Conservation (phyloP, 2,329 filamentous ascomycete genomes). For the Aureobasidium sp. region DNA sequence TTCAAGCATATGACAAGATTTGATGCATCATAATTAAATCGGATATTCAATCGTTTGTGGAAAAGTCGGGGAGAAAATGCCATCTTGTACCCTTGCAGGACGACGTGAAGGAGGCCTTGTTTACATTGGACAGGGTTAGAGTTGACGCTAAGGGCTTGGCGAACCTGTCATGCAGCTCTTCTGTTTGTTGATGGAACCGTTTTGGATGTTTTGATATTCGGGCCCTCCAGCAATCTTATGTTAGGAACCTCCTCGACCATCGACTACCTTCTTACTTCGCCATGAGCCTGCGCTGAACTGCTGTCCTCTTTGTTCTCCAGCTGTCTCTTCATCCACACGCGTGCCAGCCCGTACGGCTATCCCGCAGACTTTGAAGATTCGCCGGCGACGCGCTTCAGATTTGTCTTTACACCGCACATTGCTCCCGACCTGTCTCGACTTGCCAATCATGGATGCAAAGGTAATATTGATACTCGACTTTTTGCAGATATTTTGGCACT, state of each 20-base stretch:
- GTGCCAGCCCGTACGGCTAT: not conserved
- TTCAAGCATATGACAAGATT: not conserved
- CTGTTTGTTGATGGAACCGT: constrained; percentile 12
- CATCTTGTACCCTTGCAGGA: not conserved
- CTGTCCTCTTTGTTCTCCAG: not conserved
- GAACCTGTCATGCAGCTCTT: constrained; percentile 1
- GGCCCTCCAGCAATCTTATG: constrained; percentile 13
- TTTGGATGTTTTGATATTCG: constrained; percentile 9
- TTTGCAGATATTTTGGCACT: not conserved
- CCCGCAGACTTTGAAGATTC: constrained; percentile 12
- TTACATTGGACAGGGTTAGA: constrained; percentile 7
- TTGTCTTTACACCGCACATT: constrained; percentile 11
- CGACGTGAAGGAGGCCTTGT: constrained; percentile 8
- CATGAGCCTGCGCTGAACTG: constrained; percentile 14
- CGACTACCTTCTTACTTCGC: constrained; percentile 12
- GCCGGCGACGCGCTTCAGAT: constrained; percentile 8
- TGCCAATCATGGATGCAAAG: constrained; percentile 39
- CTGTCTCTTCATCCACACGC: constrained; percentile 1
- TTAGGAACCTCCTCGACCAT: constrained; percentile 9
- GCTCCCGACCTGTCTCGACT: constrained; percentile 3
- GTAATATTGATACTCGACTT: constrained; percentile 25
- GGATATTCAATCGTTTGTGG: constrained; percentile 1
- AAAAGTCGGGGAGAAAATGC: not conserved
- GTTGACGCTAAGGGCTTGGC: constrained; percentile 6
- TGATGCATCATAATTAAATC: not conserved